Conservation (phyloP, 2,329 filamentous ascomycete species). For the Alternaria brassicicola region DNA sequence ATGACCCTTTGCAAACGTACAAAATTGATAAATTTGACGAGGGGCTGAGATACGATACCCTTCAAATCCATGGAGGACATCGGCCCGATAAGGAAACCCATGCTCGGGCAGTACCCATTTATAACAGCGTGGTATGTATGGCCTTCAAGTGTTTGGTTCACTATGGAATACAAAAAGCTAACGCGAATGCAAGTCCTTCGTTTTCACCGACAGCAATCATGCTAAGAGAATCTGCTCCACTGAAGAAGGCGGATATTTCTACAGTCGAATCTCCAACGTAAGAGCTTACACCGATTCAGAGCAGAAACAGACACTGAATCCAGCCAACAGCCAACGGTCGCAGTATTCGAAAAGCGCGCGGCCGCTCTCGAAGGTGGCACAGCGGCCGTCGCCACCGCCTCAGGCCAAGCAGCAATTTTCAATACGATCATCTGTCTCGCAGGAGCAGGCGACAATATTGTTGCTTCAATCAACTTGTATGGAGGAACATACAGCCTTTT, state of each 20-base stretch:
- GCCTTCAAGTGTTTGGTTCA: neutral
- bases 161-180: neutral
- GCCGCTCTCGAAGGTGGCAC: slow-evolving; percentile 50
- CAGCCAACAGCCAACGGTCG: slow-evolving; percentile 39
- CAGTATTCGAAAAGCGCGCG: slow-evolving; percentile 49
- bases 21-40: neutral
- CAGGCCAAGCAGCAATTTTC: slow-evolving; percentile 47
- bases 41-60: neutral
- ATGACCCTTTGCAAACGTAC: neutral
- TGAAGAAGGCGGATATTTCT: neutral
- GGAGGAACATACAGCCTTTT: slow-evolving; percentile 47
- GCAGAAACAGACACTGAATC: neutral
- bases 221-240: neutral
- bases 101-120: neutral
- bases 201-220: neutral
- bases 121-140: neutral
- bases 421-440: slow-evolving; percentile 49
- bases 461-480: slow-evolving; percentile 49
- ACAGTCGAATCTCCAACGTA: slow-evolving; percentile 1
- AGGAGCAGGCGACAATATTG: slow-evolving; percentile 48
- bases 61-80: neutral
- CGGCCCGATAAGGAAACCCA: neutral
- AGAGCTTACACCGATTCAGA: neutral
- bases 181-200: neutral
- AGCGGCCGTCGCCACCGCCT: slow-evolving; percentile 48